A percentile compares a stretch with the other conserved stretches of the same genome.
Conservation (phyloP, 2,329 filamentous ascomycete species). For the Venturia carpophila region DNA sequence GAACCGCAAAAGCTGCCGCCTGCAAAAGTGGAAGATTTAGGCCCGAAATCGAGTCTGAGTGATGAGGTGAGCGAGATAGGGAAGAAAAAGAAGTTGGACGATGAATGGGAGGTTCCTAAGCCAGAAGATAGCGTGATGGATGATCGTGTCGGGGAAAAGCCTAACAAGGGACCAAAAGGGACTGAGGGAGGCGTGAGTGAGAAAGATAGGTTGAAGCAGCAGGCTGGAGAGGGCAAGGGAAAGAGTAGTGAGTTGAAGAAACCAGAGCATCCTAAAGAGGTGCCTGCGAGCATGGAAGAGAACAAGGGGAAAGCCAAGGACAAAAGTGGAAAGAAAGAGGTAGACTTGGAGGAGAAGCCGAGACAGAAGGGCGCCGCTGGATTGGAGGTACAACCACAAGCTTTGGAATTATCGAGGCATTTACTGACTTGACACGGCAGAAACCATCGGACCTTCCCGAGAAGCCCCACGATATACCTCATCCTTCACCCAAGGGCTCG, state of each 20-base stretch:
- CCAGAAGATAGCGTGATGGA: conserved; percentile 82
- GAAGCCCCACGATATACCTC: conserved; percentile 66
- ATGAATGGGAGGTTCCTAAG: conserved; percentile 37
- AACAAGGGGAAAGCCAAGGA: conserved; percentile 38
- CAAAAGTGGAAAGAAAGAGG: conserved; percentile 30
- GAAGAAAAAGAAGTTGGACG: conserved; percentile 26
- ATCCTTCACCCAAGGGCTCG: conserved; percentile 56
- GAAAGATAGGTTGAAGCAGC: conserved; percentile 67
- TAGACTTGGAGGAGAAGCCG: conserved; percentile 39
- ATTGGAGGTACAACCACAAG: conserved; percentile 47
- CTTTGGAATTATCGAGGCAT: conserved; percentile 5
- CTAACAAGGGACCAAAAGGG: conserved; percentile 79
- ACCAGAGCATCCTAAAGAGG: conserved; percentile 78
- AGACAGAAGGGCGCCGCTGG: conserved; percentile 30
- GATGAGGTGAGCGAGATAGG: conserved; percentile 30
- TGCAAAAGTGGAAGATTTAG: conserved; percentile 32
- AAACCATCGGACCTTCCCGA: conserved; percentile 76
- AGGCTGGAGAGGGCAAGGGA: conserved; percentile 45
- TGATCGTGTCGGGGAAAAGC: conserved; percentile 62
- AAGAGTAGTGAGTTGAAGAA: conserved; percentile 45
- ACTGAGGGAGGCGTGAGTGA: conserved; percentile 85
- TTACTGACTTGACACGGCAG: conserved; percentile 36
- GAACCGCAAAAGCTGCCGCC: conserved; percentile 28
- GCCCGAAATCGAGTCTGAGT: conserved; percentile 28
- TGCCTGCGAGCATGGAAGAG: conserved; percentile 73